Evolutionary conservation across 129 eudicot species (phyloP).

Genomic region (Chrysanthemum makinoi): DNA sequence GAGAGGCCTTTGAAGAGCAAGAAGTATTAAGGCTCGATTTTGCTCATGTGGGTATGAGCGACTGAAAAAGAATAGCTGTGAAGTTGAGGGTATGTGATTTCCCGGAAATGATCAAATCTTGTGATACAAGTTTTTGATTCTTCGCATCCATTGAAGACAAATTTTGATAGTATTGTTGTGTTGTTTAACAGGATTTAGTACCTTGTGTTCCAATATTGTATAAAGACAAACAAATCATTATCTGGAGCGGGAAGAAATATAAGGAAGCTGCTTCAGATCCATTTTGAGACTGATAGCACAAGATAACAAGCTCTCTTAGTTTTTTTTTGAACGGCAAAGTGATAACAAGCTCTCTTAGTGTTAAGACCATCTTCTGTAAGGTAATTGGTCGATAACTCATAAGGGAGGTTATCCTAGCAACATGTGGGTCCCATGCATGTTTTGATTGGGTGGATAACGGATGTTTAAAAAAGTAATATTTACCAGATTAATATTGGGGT

Average conservation of each 20-base stretch:
- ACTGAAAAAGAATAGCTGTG: constrained; percentile 87
- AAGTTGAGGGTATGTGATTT: constrained; percentile 65
- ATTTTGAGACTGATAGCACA: not conserved
- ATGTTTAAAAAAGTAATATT: too few relatives aligned
- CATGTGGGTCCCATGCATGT: too few relatives aligned
- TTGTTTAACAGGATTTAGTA: constrained; percentile 62
- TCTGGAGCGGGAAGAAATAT: constrained; percentile 72
- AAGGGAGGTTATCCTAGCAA: too few relatives aligned
- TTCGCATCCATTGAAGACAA: constrained; percentile 18
- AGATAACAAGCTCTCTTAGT: not conserved
- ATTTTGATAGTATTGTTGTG: not conserved
- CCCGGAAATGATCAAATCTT: not conserved
- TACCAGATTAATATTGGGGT: too few relatives aligned
- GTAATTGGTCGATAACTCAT: too few relatives aligned
- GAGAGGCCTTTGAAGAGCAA: too few relatives aligned
- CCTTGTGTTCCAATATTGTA: constrained; percentile 88
- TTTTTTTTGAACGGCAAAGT: too few relatives aligned
- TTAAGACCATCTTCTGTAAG: too few relatives aligned
- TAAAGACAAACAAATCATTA: constrained; percentile 81
- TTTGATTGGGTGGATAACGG: too few relatives aligned
- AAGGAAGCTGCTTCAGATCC: constrained; percentile 2
- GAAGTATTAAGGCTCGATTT: too few relatives aligned
- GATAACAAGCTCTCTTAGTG: too few relatives aligned
- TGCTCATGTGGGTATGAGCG: constrained; percentile 30
- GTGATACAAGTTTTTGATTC: constrained; percentile 1